A percentile compares a stretch with the other conserved stretches of the same genome.
These are phyloP conservation scores for Didymella glomerata DNA, from an alignment of 2,329 filamentous ascomycete genomes.

Conservation along the genomic window DNA sequence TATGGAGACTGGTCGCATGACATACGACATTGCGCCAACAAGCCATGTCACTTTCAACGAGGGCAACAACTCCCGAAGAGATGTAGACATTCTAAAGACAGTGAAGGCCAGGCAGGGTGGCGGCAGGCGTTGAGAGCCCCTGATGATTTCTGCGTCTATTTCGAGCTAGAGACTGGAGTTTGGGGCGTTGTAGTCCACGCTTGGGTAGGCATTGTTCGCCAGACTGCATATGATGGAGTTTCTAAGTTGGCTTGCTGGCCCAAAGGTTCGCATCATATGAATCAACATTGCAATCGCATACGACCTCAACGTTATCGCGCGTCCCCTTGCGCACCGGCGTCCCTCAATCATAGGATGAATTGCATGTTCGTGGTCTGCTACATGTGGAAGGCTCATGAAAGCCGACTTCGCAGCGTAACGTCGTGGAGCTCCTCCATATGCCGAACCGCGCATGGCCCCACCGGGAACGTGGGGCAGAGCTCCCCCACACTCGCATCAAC, in stretches of 20 bases:
- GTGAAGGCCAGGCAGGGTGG: slow-evolving; percentile 39
- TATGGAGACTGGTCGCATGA: slow-evolving; percentile 65
- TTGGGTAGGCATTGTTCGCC: slow-evolving; percentile 15
- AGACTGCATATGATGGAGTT: slow-evolving; percentile 19
- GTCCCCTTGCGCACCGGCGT: neutral
- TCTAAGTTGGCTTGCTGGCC: slow-evolving; percentile 4
- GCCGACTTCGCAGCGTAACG: neutral
- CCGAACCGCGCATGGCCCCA: slow-evolving; percentile 9
- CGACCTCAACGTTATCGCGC: neutral
- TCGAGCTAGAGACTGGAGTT: slow-evolving; percentile 10
- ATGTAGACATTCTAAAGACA: slow-evolving; percentile 45
- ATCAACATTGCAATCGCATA: neutral
- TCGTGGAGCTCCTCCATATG: slow-evolving; percentile 13
- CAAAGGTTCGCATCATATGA: neutral
- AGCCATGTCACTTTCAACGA: slow-evolving; percentile 57
- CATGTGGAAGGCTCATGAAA: neutral
- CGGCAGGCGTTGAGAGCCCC: slow-evolving; percentile 31
- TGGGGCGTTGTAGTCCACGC: slow-evolving; percentile 9
- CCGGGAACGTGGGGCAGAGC: slow-evolving; percentile 16
- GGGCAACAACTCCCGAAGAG: slow-evolving; percentile 36
- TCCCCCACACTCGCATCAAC: slow-evolving; percentile 12
- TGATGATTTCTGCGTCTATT: neutral
- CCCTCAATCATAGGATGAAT: neutral
- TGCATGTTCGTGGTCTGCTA: neutral
- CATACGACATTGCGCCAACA: slow-evolving; percentile 70